Percentiles rank a stretch among this genome's conserved stretches.
Conservation (phyloP, 495 filamentous ascomycete genomes). For the Penicillium roqueforti region DNA sequence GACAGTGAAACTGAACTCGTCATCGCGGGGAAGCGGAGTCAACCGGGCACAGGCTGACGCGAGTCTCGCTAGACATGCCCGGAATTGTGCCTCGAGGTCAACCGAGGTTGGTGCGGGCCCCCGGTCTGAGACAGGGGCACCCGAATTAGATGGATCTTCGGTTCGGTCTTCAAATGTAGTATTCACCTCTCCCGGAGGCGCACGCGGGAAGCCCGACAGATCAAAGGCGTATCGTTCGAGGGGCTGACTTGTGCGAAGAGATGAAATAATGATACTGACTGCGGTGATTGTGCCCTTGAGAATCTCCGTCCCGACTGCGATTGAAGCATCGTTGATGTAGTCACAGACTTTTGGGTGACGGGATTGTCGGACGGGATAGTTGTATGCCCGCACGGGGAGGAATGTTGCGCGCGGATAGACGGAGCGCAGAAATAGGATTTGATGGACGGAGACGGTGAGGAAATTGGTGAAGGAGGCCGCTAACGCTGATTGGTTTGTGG, state of each 20-base stretch:
- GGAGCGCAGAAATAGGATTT: conserved; percentile 80
- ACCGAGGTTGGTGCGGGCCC: conserved; percentile 37
- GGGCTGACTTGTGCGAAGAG: conserved; percentile 46
- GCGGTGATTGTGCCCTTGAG: conserved; percentile 63
- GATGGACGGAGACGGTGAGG: conserved; percentile 85
- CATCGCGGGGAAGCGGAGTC: conserved; percentile 59
- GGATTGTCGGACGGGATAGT: conserved; percentile 82
- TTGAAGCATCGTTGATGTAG: conserved; percentile 83
- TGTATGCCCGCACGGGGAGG: conserved; percentile 77
- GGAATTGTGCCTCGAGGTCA: conserved; percentile 71
- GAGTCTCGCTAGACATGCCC: conserved; percentile 51
- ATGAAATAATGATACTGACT: conserved; percentile 74
- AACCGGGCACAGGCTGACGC: conserved; percentile 56
- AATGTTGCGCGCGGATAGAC: conserved; percentile 83
- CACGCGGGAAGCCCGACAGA: conserved; percentile 66
- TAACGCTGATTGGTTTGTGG: conserved; percentile 45
- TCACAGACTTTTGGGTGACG: conserved; percentile 87
- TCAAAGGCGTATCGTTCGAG: conserved; percentile 89
- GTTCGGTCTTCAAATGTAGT: conserved; percentile 50
- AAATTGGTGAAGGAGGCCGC: conserved; percentile 59
- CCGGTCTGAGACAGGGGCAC: conserved; percentile 32
- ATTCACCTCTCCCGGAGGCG: conserved; percentile 48
- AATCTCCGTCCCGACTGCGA: conserved; percentile 71
- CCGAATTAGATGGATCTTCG: conserved; percentile 42
- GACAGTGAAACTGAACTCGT: conserved; percentile 77